Evolutionary conservation across 2,329 filamentous ascomycete genomes (phyloP).

Genomic region (Colletotrichum lupini): DNA sequence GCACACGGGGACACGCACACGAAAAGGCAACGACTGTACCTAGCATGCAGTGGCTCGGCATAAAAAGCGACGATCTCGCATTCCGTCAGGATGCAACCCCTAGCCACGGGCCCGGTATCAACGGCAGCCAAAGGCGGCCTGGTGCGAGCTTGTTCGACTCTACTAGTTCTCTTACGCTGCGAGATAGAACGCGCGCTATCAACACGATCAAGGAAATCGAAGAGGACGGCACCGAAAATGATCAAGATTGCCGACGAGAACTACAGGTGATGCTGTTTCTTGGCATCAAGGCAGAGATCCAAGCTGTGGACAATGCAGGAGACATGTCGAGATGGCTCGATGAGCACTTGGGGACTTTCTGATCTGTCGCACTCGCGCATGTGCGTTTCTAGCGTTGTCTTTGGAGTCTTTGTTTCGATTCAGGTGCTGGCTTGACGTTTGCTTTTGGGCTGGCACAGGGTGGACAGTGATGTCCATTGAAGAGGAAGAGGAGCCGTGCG

Average conservation of each 20-base stretch:
- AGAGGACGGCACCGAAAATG: slow-evolving; percentile 41
- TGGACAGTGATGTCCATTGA: background rate
- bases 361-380: background rate
- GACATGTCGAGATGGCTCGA: slow-evolving; percentile 64
- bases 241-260: slow-evolving; percentile 60
- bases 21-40: slow-evolving; percentile 64
- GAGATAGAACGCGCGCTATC: slow-evolving; percentile 69
- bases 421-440: background rate
- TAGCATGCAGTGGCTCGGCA: slow-evolving; percentile 73
- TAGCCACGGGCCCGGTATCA: background rate
- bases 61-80: slow-evolving; percentile 57
- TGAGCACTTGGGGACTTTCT: slow-evolving; percentile 43
- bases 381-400: too few relatives aligned
- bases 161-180: slow-evolving; percentile 53
- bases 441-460: background rate
- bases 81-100: background rate
- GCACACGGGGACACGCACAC: slow-evolving; percentile 71
- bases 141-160: background rate
- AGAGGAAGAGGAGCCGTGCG: slow-evolving; percentile 20
- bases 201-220: slow-evolving; percentile 59
- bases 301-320: slow-evolving; percentile 71
- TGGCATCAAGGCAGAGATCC: slow-evolving; percentile 81
- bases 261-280: slow-evolving; percentile 80
- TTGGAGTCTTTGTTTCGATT: background rate
- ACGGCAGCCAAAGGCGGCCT: background rate